phyloP scores from a whole-genome alignment of 2,329 filamentous ascomycete species.

The Plectosphaerella cucumerina region DNA sequence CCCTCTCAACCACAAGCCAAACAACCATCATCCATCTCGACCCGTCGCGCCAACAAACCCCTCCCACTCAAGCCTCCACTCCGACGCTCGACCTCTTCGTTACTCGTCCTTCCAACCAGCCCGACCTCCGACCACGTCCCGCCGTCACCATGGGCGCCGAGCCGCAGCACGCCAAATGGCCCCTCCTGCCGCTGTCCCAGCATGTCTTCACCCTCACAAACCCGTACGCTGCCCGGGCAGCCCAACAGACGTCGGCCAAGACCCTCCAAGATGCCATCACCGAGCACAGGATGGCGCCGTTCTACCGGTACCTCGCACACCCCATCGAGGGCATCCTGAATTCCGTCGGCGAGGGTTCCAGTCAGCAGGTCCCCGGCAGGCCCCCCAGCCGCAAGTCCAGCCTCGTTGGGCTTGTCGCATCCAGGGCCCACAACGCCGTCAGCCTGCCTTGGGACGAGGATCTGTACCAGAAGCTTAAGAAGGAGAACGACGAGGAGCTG shows the following conservation, averaged over 20 bases:
- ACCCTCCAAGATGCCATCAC: conserved; percentile 76
- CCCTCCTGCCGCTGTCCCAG: conserved; percentile 75
- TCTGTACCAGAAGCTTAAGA: conserved; percentile 72
- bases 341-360: conserved; percentile 60
- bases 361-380: conserved; percentile 44
- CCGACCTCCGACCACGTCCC: neutral
- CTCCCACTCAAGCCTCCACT: neutral
- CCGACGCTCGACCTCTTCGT: neutral
- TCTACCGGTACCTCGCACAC: conserved; percentile 81
- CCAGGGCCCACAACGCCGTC: conserved; percentile 60
- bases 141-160: conserved; percentile 65
- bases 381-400: conserved; percentile 65
- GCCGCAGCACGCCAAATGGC: conserved; percentile 82
- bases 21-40: neutral
- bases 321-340: conserved; percentile 81
- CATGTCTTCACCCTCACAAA: conserved; percentile 86
- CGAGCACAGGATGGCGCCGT: conserved; percentile 81
- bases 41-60: neutral
- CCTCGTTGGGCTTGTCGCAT: conserved; percentile 71
- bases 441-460: conserved; percentile 87
- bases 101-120: neutral
- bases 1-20: neutral
- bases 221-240: conserved; percentile 60
- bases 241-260: conserved; percentile 69
- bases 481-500: conserved; percentile 74